A percentile compares a stretch with the other conserved stretches of the same genome.
phyloP scores from a whole-genome alignment of 257 asterid genomes.

The Rhazya stricta region DNA sequence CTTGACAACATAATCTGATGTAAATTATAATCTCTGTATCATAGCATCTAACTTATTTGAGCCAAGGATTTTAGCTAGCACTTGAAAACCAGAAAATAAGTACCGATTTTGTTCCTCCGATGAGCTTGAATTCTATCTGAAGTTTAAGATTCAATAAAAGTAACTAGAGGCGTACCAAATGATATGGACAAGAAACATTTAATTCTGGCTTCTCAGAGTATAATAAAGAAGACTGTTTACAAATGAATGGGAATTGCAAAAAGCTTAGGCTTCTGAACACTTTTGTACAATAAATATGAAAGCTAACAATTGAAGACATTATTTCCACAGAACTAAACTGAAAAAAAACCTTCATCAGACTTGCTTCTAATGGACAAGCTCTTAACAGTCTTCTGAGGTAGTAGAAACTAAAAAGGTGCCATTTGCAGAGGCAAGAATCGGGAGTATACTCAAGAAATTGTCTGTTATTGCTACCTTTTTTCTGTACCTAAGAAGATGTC shows the following conservation, averaged over 20 bases:
- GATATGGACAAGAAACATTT: background rate
- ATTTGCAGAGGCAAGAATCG: background rate
- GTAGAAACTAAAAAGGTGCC: background rate
- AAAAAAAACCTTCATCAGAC: background rate
- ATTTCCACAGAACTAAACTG: background rate
- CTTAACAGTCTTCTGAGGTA: background rate
- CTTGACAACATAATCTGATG: too few species aligned
- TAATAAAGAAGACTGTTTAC: background rate
- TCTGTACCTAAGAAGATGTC: background rate
- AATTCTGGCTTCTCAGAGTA: background rate
- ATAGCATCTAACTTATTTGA: too few species aligned
- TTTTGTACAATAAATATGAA: conserved; percentile 4
- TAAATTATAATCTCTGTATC: too few species aligned
- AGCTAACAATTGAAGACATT: background rate
- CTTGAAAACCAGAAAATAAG: background rate
- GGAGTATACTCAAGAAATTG: background rate
- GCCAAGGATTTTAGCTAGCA: background rate
- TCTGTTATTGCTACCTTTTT: conserved; percentile 6
- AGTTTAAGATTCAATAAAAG: background rate
- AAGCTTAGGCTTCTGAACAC: background rate
- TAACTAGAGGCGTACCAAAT: background rate
- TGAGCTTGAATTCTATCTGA: background rate
- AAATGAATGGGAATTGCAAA: background rate
- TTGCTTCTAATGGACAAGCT: background rate
- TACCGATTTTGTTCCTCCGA: background rate